A percentile compares a stretch with the other conserved stretches of the same genome.
phyloP scores from a whole-genome alignment of 2,329 filamentous ascomycete genomes.

The Exophiala sp. region DNA sequence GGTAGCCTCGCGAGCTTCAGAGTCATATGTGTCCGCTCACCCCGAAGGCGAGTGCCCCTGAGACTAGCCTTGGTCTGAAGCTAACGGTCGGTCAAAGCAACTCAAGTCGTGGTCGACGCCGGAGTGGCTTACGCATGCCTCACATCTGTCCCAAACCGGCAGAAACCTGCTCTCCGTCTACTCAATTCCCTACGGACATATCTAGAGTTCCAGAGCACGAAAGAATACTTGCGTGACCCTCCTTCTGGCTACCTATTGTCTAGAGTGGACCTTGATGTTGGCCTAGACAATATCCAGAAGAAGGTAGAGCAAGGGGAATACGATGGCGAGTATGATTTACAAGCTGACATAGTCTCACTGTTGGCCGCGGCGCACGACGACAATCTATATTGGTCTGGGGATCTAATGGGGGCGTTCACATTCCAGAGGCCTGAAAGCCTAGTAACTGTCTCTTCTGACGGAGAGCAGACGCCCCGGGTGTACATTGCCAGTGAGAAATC shows the following conservation, averaged over 20 bases:
- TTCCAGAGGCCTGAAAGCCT: conserved; percentile 22
- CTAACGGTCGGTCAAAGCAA: conserved; percentile 6
- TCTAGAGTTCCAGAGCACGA: conserved; percentile 46
- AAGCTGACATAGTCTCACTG: conserved; percentile 49
- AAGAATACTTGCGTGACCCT: conserved; percentile 48
- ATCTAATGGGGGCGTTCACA: conserved; percentile 25
- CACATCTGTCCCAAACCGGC: conserved; percentile 18
- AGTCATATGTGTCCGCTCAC: neutral
- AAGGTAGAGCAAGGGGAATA: conserved; percentile 42
- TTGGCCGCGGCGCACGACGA: conserved; percentile 57
- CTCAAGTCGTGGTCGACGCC: conserved; percentile 6
- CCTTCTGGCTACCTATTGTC: conserved; percentile 48
- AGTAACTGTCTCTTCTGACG: conserved; percentile 17
- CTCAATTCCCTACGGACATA: conserved; percentile 22
- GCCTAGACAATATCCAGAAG: conserved; percentile 42
- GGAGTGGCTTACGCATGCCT: conserved; percentile 24
- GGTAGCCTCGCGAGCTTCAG: conserved; percentile 15
- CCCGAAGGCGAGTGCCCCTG: neutral
- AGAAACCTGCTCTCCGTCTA: conserved; percentile 16
- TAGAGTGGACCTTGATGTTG: conserved; percentile 38
- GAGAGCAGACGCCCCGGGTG: conserved; percentile 10
- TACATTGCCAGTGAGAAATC: conserved; percentile 44
- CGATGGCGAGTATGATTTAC: conserved; percentile 51
- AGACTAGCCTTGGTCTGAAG: neutral
- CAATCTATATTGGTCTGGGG: conserved; percentile 40